Evolutionary conservation across 768 basidiomycete genomes (phyloP), one percentile per base, ranked within the genome.

Genomic region (Russula emetica): DNA sequence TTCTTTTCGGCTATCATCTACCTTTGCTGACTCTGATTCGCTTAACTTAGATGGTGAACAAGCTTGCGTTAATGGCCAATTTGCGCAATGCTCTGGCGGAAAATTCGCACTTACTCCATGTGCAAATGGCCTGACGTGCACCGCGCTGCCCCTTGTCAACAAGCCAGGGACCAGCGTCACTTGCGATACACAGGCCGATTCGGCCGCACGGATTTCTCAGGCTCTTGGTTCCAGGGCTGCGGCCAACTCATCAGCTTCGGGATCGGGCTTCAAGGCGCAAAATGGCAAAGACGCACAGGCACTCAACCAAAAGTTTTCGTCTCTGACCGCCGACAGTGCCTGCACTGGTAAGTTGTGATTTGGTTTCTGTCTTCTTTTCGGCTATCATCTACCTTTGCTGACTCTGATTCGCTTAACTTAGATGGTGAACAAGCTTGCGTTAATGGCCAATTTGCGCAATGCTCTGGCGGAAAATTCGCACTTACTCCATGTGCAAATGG

Each of bases 111-210:
- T 72, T 11, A 73, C 75, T 0, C 38, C 63, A 6, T 81, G 80
- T 10, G 66, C 61, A 11, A 71, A 73, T 10, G 32, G 32, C 30
- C 60, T 64, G 1, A 53, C 40, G n/a, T 81, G 80, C 70, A 70
- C 72, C 30, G 80, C 78, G 2, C 74, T 80, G 24, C 79, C 79
- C 0, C 74, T 80, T 34, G 76, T 78, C 13, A 78, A 78, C 65
- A 68, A 65, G 49, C 66, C 69, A 3, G 79, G 79, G 54, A 79
- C 78, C n/a, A 67, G 67, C 60, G 55, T 79, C 60, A 65, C 76
- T 14, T 79, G 78, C 69, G 72, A 73, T 49, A 74, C 72, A 13
- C 59, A 70, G 45, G 65, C 60, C 4, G 78, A 79, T 62, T 76
- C 75, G 5, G 32, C 67, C 10, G 63, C 70, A 5, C 73, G 78